Conservation (phyloP, 805 yeast species). For the Candida verbasci region DNA sequence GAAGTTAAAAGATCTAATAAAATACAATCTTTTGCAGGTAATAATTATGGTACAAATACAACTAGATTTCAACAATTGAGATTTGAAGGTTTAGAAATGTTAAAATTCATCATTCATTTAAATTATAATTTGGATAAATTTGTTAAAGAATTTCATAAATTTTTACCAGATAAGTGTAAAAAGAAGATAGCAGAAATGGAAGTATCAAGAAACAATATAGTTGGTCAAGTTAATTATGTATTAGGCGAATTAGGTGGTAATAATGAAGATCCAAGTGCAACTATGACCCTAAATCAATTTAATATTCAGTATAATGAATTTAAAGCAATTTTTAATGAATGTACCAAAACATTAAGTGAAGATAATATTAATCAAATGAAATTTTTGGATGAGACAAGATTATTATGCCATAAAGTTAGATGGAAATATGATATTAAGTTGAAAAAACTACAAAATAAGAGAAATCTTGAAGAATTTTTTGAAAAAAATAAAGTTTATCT, state of each 20-base stretch:
- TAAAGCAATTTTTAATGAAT: constrained; percentile 11
- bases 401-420: background rate
- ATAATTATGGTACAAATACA: background rate
- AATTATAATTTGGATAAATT: background rate
- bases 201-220: background rate
- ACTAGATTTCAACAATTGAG: background rate
- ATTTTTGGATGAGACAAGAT: constrained; percentile 6
- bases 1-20: constrained; percentile 2
- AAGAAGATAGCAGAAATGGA: background rate
- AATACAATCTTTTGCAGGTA: background rate
- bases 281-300: too few species aligned
- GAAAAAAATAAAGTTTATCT: constrained; percentile 12
- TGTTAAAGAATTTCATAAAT: background rate
- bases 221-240: background rate
- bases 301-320: background rate
- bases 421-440: constrained; percentile 1
- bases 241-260: background rate
- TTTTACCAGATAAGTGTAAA: background rate
- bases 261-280: background rate
- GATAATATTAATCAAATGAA: constrained; percentile 12
- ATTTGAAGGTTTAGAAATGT: background rate
- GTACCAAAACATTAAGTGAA: constrained; percentile 26
- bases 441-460: constrained; percentile 2
- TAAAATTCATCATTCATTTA: background rate
- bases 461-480: constrained; percentile 1